A percentile compares a stretch with the other conserved stretches of the same genome.
Evolutionary conservation across 768 basidiomycete species (phyloP).

Genomic region (Nidula microcarpa): DNA sequence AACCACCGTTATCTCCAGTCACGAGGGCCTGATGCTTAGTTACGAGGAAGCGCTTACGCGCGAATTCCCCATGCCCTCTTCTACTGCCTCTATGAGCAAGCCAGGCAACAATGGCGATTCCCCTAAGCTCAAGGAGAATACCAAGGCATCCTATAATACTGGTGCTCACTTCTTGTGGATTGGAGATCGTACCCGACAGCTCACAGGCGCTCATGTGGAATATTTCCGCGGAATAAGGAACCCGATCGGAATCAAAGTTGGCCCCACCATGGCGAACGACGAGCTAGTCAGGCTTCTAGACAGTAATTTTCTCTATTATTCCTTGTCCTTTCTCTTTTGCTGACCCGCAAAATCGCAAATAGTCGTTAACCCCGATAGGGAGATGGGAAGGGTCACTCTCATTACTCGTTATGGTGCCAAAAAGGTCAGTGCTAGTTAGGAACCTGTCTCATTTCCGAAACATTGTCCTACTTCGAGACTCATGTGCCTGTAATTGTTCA

Average conservation of each 20-base stretch:
- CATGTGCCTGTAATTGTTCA: slow-evolving; percentile 16
- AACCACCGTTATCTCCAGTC: slow-evolving; percentile 37
- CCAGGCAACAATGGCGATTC: neutral
- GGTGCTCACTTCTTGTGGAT: slow-evolving; percentile 97
- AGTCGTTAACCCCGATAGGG: slow-evolving; percentile 89
- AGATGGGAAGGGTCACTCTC: slow-evolving; percentile 79
- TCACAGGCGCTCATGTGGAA: slow-evolving; percentile 92
- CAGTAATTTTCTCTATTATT: slow-evolving; percentile 41
- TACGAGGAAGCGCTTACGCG: slow-evolving; percentile 94
- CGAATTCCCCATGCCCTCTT: slow-evolving; percentile 41
- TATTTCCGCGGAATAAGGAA: slow-evolving; percentile 92
- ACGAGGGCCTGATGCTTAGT: slow-evolving; percentile 89
- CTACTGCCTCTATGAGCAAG: slow-evolving; percentile 10
- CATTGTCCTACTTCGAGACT: neutral
- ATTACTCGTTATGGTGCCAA: slow-evolving; percentile 92
- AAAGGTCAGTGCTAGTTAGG: slow-evolving; percentile 47
- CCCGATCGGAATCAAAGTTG: slow-evolving; percentile 95
- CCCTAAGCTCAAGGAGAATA: slow-evolving; percentile 1
- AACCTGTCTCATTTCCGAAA: neutral
- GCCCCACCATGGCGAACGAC: slow-evolving; percentile 76
- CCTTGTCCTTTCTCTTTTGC: neutral
- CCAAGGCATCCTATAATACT: slow-evolving; percentile 73
- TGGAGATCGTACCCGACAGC: slow-evolving; percentile 90
- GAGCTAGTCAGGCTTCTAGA: slow-evolving; percentile 78
- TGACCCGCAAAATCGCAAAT: slow-evolving; percentile 1